A percentile compares a stretch with the other conserved stretches of the same genome.
phyloP scores from a whole-genome alignment of 106 monocot species.

The Dendrobium catenatum region DNA sequence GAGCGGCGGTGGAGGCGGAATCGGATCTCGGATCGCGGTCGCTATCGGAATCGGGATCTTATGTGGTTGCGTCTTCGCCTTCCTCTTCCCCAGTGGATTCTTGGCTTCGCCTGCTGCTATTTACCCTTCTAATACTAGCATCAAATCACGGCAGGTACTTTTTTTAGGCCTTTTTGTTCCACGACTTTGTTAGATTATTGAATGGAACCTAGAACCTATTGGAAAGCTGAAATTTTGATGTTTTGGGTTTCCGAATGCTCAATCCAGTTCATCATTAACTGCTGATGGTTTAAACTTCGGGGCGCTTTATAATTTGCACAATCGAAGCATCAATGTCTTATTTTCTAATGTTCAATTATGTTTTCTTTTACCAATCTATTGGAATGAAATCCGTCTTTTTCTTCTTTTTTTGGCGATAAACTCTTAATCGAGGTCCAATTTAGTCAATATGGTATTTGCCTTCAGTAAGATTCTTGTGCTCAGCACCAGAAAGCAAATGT shows the following conservation, averaged over 20 bases:
- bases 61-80: constrained; percentile 48
- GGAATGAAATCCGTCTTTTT: background rate
- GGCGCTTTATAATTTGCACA: background rate
- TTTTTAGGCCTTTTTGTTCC: background rate
- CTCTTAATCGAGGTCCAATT: background rate
- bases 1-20: constrained; percentile 7
- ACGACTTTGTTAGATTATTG: background rate
- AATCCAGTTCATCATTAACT: background rate
- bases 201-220: background rate
- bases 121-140: background rate
- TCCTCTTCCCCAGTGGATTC: constrained; percentile 53
- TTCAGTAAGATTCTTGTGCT: background rate
- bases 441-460: background rate
- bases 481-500: too few relatives aligned
- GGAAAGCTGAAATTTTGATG: background rate
- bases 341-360: background rate
- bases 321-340: background rate
- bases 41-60: constrained; percentile 51
- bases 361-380: background rate
- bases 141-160: constrained; percentile 14
- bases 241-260: background rate
- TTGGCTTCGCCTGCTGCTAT: constrained; percentile 10
- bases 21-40: constrained; percentile 41
- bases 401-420: background rate
- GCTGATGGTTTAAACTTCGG: background rate